Conservation (phyloP, 139 green algal species). For the Chlorella sp. region DNA sequence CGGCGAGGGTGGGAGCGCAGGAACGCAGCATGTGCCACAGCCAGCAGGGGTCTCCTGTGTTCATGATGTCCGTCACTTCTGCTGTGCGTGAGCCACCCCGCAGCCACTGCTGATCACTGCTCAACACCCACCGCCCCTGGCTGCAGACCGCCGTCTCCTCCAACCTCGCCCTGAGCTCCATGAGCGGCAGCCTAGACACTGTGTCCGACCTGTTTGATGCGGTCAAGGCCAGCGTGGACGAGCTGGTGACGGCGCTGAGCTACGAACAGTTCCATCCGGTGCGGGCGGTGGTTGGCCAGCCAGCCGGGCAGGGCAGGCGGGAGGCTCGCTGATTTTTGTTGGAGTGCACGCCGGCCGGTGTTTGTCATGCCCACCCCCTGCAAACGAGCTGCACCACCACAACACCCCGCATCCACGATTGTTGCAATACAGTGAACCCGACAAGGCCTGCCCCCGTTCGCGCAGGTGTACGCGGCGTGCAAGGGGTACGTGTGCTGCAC, state of each 20-base stretch:
- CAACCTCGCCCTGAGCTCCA: not conserved
- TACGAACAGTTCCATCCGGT: conserved; percentile 29
- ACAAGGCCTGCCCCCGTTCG: too few species aligned
- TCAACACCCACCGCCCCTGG: too few species aligned
- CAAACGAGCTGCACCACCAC: not conserved
- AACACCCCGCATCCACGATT: too few species aligned
- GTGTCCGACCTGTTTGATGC: not conserved
- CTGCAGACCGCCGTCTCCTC: not conserved
- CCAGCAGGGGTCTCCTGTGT: too few species aligned
- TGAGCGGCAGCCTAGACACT: not conserved
- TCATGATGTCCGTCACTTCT: too few species aligned
- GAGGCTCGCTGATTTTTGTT: not conserved
- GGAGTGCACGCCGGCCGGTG: too few species aligned
- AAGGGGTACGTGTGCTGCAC: conserved; percentile 20
- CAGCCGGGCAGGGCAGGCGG: too few species aligned
- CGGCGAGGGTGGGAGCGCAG: not conserved
- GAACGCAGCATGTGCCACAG: not conserved
- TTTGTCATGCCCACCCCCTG: not conserved
- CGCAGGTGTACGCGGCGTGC: not conserved
- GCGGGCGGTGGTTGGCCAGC: not conserved
- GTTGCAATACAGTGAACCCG: too few species aligned
- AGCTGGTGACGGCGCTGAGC: not conserved
- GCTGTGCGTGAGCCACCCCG: not conserved
- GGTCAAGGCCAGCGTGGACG: not conserved
- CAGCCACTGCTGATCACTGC: not conserved